These are phyloP conservation scores for Lolium perenne DNA, from an alignment of 176 grass and related monocot genomes.

Conservation along the genomic window DNA sequence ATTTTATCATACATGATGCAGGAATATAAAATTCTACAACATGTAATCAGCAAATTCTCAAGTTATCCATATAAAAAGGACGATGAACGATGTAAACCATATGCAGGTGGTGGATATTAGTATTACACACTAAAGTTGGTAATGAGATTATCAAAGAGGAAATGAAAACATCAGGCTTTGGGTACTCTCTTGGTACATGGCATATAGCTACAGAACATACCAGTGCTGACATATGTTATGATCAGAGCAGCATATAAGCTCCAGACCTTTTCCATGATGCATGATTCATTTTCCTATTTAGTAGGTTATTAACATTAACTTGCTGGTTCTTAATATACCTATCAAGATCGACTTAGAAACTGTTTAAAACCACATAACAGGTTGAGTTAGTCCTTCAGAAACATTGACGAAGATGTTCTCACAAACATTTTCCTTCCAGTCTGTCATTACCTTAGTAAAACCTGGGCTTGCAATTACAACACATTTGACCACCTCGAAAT, in stretches of 20 bases:
- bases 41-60: neutral
- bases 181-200: slow-evolving; percentile 1
- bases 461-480: slow-evolving; percentile 96
- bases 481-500: slow-evolving; percentile 85
- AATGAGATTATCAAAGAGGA: neutral
- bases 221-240: neutral
- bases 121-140: neutral
- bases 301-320: slow-evolving; percentile 7
- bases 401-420: neutral
- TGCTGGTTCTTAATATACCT: neutral
- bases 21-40: neutral
- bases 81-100: neutral
- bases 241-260: slow-evolving; percentile 3
- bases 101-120: neutral
- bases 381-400: neutral
- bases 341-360: neutral
- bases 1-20: neutral
- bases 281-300: slow-evolving; percentile 21
- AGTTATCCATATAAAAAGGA: neutral
- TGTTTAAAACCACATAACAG: neutral
- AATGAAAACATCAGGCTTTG: slow-evolving; percentile 30
- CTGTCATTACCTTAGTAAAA: slow-evolving; percentile 86
- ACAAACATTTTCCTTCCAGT: neutral
- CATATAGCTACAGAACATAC: slow-evolving; percentile 14
- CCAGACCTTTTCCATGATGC: neutral